Conservation (phyloP, 1,139 yeast genomes). For the Pichia sp. region DNA sequence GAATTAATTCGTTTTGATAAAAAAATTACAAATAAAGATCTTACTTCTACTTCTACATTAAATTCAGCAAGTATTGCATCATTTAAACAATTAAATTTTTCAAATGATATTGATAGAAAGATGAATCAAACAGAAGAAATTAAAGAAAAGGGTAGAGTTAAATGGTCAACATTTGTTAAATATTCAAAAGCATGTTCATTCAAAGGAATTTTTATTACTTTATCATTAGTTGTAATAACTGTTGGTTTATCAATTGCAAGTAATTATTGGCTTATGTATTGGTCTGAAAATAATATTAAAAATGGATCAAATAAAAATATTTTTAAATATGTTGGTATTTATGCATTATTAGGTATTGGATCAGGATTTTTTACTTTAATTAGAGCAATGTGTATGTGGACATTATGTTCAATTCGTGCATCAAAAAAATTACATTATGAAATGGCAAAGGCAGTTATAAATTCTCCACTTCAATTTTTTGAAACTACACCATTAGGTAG, state of each 20-base stretch:
- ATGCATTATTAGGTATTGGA: slow-evolving; percentile 52
- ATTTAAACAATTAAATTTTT: slow-evolving; percentile 29
- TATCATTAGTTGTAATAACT: slow-evolving; percentile 36
- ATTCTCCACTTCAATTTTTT: slow-evolving; percentile 72
- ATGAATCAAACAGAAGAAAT: slow-evolving; percentile 37
- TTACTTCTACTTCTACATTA: slow-evolving; percentile 27
- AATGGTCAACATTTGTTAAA: slow-evolving; percentile 52
- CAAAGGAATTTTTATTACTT: slow-evolving; percentile 42
- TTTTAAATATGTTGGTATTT: slow-evolving; percentile 50
- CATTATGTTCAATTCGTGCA: slow-evolving; percentile 57
- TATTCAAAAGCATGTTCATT: slow-evolving; percentile 67
- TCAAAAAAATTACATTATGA: slow-evolving; percentile 53
- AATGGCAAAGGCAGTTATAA: slow-evolving; percentile 57
- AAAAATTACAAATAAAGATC: slow-evolving; percentile 8
- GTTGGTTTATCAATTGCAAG: slow-evolving; percentile 44
- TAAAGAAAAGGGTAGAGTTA: slow-evolving; percentile 57
- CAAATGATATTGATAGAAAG: slow-evolving; percentile 17
- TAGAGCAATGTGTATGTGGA: slow-evolving; percentile 51
- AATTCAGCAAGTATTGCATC: slow-evolving; percentile 62
- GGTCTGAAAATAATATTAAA: slow-evolving; percentile 48
- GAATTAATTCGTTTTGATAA: slow-evolving; percentile 12
- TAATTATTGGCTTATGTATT: slow-evolving; percentile 53
- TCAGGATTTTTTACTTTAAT: slow-evolving; percentile 42
- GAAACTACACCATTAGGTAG: slow-evolving; percentile 82
- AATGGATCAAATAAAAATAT: slow-evolving; percentile 44